Base-by-base conservation (phyloP, 495 filamentous ascomycete genomes). In the Astrothelium subdiscretum region DNA sequence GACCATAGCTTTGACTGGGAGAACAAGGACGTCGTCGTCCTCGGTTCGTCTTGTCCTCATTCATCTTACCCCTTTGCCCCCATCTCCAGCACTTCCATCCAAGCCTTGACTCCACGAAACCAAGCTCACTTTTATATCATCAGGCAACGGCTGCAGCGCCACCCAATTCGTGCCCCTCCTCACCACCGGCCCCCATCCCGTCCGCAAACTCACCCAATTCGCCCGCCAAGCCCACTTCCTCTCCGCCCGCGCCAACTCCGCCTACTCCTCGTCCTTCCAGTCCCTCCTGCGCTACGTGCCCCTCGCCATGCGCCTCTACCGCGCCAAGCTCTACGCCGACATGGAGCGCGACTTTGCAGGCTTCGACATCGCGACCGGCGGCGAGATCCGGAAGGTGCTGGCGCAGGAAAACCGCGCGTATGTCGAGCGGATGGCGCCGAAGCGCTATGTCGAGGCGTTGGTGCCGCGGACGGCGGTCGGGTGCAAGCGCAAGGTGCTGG, bases 21-120 rank as follows among this genome's bases (percentile, higher is more conserved):
- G n/a, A 77, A 76, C 57, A 86, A 86, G 67, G 78, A 78, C 12
- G 79, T 87, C 15, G 80, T 81, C 1, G 75, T 86, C 40, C 76
- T 87, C 35, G 85, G 85, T 54, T 27, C 24, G 48, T 29, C 4
- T 26, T 11, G 10, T 11, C n/a, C 4, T 15, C n/a, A 8, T 24
- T 20, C 5, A 27, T 6, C 20, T 8, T 48, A 79, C 18, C 44
- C 54, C 5, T 35, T 32, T 1, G 31, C 31, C 51, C 12, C 40
- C n/a, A 12, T 8, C 31, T 20, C 22, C n/a, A n/a, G n/a, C n/a
- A n/a, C n/a, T n/a, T n/a, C n/a, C n/a, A n/a, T n/a, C n/a, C n/a
- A n/a, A n/a, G n/a, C n/a, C n/a, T n/a, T n/a, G n/a, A n/a, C n/a
- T n/a, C n/a, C n/a, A n/a, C n/a, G n/a, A n/a, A n/a, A n/a, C n/a